phyloP scores from a whole-genome alignment of 2,329 filamentous ascomycete species.

The Sporothrix dimorphospora region DNA sequence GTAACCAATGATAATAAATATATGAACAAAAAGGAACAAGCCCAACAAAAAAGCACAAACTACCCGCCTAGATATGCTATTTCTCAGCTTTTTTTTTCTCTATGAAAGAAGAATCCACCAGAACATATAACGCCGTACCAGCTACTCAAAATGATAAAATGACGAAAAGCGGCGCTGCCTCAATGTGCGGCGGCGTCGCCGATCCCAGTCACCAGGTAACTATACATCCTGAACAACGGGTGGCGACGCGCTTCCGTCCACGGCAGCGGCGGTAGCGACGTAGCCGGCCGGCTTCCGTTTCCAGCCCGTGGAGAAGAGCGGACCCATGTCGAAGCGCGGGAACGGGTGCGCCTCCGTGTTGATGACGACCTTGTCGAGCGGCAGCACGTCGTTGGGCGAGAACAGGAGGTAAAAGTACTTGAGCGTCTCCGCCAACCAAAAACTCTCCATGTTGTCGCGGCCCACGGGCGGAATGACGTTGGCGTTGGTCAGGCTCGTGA shows the following conservation, averaged over 20 bases:
- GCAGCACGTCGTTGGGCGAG: conserved; percentile 78
- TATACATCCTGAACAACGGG: background rate
- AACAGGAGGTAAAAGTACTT: conserved; percentile 98
- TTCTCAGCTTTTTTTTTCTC: background rate
- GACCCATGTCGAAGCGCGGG: conserved; percentile 80
- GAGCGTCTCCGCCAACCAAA: conserved; percentile 97
- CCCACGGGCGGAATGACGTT: conserved; percentile 68
- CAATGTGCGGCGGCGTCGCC: no score
- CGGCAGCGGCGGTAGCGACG: background rate
- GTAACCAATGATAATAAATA: no score
- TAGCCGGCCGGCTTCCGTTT: conserved; percentile 55
- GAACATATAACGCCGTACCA: background rate
- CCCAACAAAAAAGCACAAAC: no score
- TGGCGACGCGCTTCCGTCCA: background rate
- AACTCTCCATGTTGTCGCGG: conserved; percentile 97
- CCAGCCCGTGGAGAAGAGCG: conserved; percentile 81
- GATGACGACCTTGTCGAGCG: conserved; percentile 84
- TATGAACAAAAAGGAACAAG: no score
- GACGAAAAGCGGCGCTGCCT: background rate
- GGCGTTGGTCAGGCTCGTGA: conserved; percentile 79
- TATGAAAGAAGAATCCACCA: background rate
- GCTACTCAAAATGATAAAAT: background rate
- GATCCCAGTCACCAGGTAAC: background rate
- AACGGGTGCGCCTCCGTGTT: conserved; percentile 96
- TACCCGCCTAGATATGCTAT: background rate